Conservation (phyloP, 257 asterid species). For the Cruciata laevipes region DNA sequence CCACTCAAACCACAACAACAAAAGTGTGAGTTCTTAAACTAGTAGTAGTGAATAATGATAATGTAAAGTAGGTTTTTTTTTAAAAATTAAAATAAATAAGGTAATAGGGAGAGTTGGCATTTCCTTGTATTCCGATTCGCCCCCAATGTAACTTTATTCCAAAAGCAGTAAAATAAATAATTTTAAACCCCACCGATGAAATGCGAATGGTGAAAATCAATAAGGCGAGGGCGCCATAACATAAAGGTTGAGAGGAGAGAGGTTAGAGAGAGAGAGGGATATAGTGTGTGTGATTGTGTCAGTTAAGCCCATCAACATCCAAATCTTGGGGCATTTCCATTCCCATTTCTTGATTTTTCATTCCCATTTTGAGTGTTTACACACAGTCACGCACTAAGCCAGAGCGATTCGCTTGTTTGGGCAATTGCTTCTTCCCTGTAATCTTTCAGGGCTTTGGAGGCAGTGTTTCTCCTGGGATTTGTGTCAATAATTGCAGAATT, state of each 20-base stretch:
- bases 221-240: not conserved
- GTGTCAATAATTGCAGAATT: constrained; percentile 9
- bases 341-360: not conserved
- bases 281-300: constrained; percentile 3
- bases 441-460: constrained; percentile 9
- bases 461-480: constrained; percentile 13
- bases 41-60: too few species aligned
- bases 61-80: too few species aligned
- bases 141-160: constrained; percentile 3
- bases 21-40: too few species aligned
- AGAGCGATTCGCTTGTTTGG: constrained; percentile 2
- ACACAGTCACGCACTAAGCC: not conserved
- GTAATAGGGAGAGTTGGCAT: not conserved
- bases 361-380: constrained; percentile 5
- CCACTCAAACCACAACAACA: too few species aligned
- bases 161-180: not conserved
- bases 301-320: constrained; percentile 12
- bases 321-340: constrained; percentile 7
- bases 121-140: constrained; percentile 3
- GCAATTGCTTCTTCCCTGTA: not conserved
- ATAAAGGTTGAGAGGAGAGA: constrained; percentile 6
- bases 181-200: not conserved
- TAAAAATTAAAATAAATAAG: too few species aligned
- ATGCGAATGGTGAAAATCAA: not conserved
- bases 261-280: not conserved